phyloP scores from a whole-genome alignment of 108 stramenopile genomes.

The Stephanodiscus minutulus region DNA sequence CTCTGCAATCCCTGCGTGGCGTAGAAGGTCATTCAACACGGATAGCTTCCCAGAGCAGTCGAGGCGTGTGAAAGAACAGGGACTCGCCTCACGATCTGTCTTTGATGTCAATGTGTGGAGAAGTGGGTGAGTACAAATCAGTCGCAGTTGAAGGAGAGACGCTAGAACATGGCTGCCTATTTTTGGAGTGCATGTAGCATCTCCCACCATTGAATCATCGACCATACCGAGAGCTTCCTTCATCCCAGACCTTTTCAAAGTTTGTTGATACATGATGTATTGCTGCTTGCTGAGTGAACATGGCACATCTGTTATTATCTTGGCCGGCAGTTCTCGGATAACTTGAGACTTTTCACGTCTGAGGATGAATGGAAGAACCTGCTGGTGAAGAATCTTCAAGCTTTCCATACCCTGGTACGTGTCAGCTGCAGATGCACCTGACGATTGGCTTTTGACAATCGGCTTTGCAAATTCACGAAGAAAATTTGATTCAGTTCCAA shows the following conservation, averaged over 20 bases:
- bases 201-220: constrained; percentile 13
- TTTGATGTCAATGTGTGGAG: constrained; percentile 56
- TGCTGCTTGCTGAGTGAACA: constrained; percentile 80
- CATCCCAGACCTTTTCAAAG: constrained; percentile 42
- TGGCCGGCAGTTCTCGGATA: constrained; percentile 93
- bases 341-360: constrained; percentile 94
- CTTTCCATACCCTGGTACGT: constrained; percentile 67
- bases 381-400: constrained; percentile 89
- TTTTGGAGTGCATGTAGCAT: constrained; percentile 6
- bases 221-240: constrained; percentile 53
- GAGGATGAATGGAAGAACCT: constrained; percentile 93
- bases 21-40: constrained; percentile 77
- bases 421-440: constrained; percentile 61
- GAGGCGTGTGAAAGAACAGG: constrained; percentile 22
- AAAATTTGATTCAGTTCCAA: constrained; percentile 80
- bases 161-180: constrained; percentile 60
- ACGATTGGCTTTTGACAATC: constrained; percentile 68
- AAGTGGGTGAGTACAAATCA: constrained; percentile 88
- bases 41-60: constrained; percentile 85
- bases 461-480: constrained; percentile 84
- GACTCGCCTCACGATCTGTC: constrained; percentile 49
- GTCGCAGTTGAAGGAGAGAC: constrained; percentile 76
- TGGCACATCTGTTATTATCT: constrained; percentile 84
- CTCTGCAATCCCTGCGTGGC: constrained; percentile 65
- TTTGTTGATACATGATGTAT: constrained; percentile 56